Evolutionary conservation across 2,329 filamentous ascomycete species (phyloP), one percentile per base, ranked within the genome.

Genomic region (Monosporascus sp.): DNA sequence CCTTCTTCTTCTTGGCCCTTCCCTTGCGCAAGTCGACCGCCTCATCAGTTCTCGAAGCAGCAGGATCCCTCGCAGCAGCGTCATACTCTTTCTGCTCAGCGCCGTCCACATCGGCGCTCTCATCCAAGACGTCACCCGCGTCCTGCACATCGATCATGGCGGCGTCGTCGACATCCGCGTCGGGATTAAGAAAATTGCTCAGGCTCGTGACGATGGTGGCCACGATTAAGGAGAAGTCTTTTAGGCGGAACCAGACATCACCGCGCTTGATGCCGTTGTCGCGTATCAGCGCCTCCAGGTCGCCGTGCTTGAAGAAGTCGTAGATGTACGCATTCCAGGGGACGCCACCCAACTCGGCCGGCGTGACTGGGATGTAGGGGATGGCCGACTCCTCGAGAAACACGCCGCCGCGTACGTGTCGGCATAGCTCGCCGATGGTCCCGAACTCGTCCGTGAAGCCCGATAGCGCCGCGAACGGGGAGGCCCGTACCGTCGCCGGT

Each of bases 291-390:
- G 83, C 79, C 1, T 75, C 65, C 22, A 85, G 66, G 62, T 86
- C 82, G 3, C 87, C 88, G 61, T 92, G 85, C 68, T 84, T 88
- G 76, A 83, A 91, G 69, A 91, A 93, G 67, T 92, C 87, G 55
- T 86, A 83, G 1, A 92, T 71, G 63, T 88, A 88, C 0, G 84
- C 83, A 59, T 90, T 90, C 55, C 84, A 75, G 0, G 79, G 80
- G 14, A 69, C 65, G 8, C 55, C 69, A 57, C 53, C 49, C 3
- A 76, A 74, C 51, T 86, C 81, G 26, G 83, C 72, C 0, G 82
- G 81, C 59, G 80, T 80, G 11, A 90, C 70, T 5, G 78, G 76
- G 5, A 91, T 76, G 64, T 87, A 82, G 0, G 89, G 89, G 24
- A 93, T 82, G 1, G 87, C 84, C 0, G 85, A 79, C 62, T 89